Conservation (phyloP, 2,329 filamentous ascomycete genomes). For the Trichocomaceae sp. region DNA sequence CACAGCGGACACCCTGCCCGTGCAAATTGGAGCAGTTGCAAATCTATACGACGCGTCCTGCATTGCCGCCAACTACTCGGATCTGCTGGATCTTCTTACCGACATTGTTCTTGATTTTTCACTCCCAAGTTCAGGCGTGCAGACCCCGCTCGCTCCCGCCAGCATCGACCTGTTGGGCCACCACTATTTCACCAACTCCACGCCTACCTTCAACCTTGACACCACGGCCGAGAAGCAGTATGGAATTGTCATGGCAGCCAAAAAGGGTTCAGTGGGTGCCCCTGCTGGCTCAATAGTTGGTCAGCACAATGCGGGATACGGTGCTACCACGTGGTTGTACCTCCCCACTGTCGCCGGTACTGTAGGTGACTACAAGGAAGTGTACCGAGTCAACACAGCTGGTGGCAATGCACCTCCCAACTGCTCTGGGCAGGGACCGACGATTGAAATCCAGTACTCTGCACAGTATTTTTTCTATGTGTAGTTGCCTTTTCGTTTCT, state of each 20-base stretch:
- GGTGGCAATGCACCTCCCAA: constrained; percentile 69
- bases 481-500: not conserved
- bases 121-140: constrained; percentile 36
- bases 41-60: constrained; percentile 85
- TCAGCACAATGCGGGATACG: constrained; percentile 51
- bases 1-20: constrained; percentile 56
- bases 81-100: constrained; percentile 59
- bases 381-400: constrained; percentile 79
- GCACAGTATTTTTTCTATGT: constrained; percentile 66
- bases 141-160: constrained; percentile 42
- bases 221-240: constrained; percentile 41
- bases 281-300: constrained; percentile 57
- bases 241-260: constrained; percentile 57
- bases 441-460: constrained; percentile 71
- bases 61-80: constrained; percentile 62
- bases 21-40: constrained; percentile 66
- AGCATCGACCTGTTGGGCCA: constrained; percentile 63
- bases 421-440: constrained; percentile 57
- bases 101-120: constrained; percentile 62
- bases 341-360: constrained; percentile 50
- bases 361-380: constrained; percentile 61
- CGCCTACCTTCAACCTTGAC: constrained; percentile 75
- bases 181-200: constrained; percentile 70
- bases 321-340: constrained; percentile 75
- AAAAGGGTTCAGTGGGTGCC: constrained; percentile 55